phyloP scores from a whole-genome alignment of 164 flowering plant genomes.

The Stephania japonica region DNA sequence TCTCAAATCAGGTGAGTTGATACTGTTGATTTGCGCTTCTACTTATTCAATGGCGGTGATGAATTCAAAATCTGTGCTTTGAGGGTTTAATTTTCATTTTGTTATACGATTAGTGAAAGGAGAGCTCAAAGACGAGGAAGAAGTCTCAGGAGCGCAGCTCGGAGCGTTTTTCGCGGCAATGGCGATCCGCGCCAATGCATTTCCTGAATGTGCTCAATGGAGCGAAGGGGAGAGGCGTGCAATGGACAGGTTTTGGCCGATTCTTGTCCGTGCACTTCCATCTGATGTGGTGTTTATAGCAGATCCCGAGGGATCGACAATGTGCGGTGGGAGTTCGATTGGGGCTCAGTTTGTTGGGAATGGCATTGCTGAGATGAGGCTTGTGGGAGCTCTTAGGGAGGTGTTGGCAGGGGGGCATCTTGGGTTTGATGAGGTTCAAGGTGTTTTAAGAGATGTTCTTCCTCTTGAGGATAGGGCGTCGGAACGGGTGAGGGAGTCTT shows the following conservation, averaged over 20 bases:
- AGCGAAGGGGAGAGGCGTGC: constrained; percentile 95
- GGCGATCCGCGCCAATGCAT: constrained; percentile 91
- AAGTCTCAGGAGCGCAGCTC: constrained; percentile 83
- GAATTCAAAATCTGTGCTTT: not conserved
- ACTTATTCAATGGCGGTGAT: not conserved
- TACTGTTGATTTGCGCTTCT: not conserved
- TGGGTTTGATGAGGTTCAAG: constrained; percentile 95
- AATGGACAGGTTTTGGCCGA: constrained; percentile 84
- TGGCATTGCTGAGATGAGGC: constrained; percentile 69
- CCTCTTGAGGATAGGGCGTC: constrained; percentile 44
- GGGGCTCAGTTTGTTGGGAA: constrained; percentile 79
- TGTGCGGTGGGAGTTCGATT: constrained; percentile 67
- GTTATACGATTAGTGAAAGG: constrained; percentile 49
- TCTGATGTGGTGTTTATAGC: constrained; percentile 80
- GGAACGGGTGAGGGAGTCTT: constrained; percentile 51
- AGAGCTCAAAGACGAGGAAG: constrained; percentile 78
- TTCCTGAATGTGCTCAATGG: constrained; percentile 95
- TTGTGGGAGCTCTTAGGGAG: constrained; percentile 96
- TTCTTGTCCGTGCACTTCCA: constrained; percentile 60
- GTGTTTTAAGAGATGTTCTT: constrained; percentile 82
- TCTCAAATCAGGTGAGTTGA: constrained; percentile 58
- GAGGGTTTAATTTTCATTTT: not conserved
- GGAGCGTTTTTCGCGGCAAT: constrained; percentile 96
- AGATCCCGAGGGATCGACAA: constrained; percentile 94
- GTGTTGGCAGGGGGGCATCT: constrained; percentile 97